A percentile compares a stretch with the other conserved stretches of the same genome.
Conservation (phyloP, 306 rosid species). For the Cucurbita argyrosperma region DNA sequence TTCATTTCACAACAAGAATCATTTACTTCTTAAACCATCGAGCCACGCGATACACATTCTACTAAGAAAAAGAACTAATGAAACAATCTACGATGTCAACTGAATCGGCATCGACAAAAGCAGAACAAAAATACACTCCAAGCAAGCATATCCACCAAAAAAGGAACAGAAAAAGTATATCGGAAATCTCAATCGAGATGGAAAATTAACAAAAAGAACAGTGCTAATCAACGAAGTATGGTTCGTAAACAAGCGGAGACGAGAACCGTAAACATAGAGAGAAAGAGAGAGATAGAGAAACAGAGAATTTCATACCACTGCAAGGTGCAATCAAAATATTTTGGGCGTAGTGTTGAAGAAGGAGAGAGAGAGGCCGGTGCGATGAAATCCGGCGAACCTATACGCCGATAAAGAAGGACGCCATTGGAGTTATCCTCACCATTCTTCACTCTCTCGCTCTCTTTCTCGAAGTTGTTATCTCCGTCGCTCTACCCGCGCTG, state of each 20-base stretch:
- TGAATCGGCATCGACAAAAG: neutral
- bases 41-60: neutral
- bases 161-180: neutral
- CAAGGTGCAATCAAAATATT: conserved; percentile 28
- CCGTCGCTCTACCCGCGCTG: neutral
- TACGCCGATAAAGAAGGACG: conserved; percentile 59
- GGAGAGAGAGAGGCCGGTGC: conserved; percentile 26
- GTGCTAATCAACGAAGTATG: neutral
- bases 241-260: neutral
- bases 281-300: neutral
- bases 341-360: conserved; percentile 31
- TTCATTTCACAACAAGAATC: neutral
- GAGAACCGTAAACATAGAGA: neutral
- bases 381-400: conserved; percentile 28
- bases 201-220: neutral
- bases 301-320: conserved; percentile 23
- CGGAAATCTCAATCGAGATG: neutral
- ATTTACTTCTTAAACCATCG: neutral
- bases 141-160: neutral
- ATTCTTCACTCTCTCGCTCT: conserved; percentile 1
- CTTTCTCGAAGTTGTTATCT: neutral
- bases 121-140: neutral
- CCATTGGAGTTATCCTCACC: conserved; percentile 68
- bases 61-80: neutral
- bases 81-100: neutral